These are phyloP conservation scores for Pythium scleroteichum DNA, from an alignment of 352 stramenopile genomes.

Conservation along the genomic window DNA sequence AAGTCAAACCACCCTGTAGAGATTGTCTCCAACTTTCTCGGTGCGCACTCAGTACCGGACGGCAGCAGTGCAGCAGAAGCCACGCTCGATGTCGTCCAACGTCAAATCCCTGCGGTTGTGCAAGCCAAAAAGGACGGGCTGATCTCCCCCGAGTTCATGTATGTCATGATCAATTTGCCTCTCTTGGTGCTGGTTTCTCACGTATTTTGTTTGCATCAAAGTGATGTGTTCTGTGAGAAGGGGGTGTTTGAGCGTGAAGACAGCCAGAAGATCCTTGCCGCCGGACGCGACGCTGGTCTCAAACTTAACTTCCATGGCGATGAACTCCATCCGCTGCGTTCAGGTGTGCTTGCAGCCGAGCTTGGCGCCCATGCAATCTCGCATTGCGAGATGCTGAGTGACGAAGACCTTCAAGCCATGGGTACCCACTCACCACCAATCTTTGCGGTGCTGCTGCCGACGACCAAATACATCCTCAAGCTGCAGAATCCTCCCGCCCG, in stretches of 20 bases:
- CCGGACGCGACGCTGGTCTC: slow-evolving; percentile 60
- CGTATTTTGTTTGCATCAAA: slow-evolving; percentile 1
- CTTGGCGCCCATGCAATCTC: slow-evolving; percentile 68
- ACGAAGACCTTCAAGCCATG: slow-evolving; percentile 70
- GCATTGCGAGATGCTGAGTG: slow-evolving; percentile 76
- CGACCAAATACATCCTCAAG: slow-evolving; percentile 85
- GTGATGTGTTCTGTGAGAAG: slow-evolving; percentile 86
- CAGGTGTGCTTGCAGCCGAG: slow-evolving; percentile 56
- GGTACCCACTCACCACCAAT: slow-evolving; percentile 52
- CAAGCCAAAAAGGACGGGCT: slow-evolving; percentile 66
- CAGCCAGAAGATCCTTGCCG: slow-evolving; percentile 69
- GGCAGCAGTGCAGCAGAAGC: slow-evolving; percentile 61
- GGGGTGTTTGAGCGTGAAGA: slow-evolving; percentile 82
- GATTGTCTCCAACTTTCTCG: slow-evolving; percentile 80
- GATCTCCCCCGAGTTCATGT: slow-evolving; percentile 84
- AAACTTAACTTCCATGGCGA: slow-evolving; percentile 87
- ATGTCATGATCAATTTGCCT: too few species aligned
- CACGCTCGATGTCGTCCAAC: slow-evolving; percentile 69
- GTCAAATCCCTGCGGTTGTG: slow-evolving; percentile 71
- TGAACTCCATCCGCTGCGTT: slow-evolving; percentile 75
- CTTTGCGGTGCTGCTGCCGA: slow-evolving; percentile 78
- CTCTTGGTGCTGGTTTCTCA: not conserved
- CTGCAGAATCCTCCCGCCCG: slow-evolving; percentile 66
- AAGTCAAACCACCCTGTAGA: slow-evolving; percentile 58
- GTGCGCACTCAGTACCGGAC: slow-evolving; percentile 76